Evolutionary conservation across 768 basidiomycete genomes (phyloP).

Genomic region (Albatrellus ellisii): DNA sequence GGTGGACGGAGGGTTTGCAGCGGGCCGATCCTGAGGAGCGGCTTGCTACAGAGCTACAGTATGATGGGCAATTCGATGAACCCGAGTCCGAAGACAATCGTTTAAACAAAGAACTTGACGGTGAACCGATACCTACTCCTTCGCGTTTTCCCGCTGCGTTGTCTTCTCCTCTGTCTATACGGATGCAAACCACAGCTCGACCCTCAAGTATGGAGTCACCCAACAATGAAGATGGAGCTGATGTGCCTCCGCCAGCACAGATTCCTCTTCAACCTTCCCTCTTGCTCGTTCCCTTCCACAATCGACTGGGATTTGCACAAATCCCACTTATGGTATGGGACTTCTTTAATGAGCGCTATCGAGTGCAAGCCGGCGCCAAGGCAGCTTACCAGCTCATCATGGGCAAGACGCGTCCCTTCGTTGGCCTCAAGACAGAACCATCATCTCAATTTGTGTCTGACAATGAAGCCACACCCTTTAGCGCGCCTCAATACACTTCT

Average conservation of each 20-base stretch:
- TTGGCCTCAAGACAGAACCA: conserved; percentile 19
- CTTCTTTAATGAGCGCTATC: conserved; percentile 81
- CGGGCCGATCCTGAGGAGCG: conserved; percentile 59
- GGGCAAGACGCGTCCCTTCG: conserved; percentile 46
- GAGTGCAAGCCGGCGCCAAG: conserved; percentile 71
- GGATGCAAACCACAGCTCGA: conserved; percentile 16
- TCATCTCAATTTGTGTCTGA: conserved; percentile 16
- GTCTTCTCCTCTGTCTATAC: conserved; percentile 16
- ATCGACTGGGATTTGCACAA: conserved; percentile 70
- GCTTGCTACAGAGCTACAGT: conserved; percentile 51
- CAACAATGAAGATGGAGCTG: conserved; percentile 16
- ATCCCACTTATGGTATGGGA: conserved; percentile 86
- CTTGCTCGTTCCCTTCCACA: conserved; percentile 58
- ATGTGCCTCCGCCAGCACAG: conserved; percentile 35
- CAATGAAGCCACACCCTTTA: conserved; percentile 12
- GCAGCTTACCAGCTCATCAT: conserved; percentile 67
- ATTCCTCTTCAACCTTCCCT: conserved; percentile 73
- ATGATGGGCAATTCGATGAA: conserved; percentile 74
- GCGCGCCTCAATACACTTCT: conserved; percentile 15
- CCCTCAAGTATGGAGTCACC: conserved; percentile 14
- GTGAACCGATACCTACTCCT: conserved; percentile 28
- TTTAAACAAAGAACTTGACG: conserved; percentile 18
- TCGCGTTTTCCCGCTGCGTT: conserved; percentile 25
- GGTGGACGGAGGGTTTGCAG: conserved; percentile 68
- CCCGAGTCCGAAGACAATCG: conserved; percentile 23